Percentiles rank a stretch among this genome's conserved stretches.
Conservation (phyloP, 106 monocot species). For the Chionographis japonica region DNA sequence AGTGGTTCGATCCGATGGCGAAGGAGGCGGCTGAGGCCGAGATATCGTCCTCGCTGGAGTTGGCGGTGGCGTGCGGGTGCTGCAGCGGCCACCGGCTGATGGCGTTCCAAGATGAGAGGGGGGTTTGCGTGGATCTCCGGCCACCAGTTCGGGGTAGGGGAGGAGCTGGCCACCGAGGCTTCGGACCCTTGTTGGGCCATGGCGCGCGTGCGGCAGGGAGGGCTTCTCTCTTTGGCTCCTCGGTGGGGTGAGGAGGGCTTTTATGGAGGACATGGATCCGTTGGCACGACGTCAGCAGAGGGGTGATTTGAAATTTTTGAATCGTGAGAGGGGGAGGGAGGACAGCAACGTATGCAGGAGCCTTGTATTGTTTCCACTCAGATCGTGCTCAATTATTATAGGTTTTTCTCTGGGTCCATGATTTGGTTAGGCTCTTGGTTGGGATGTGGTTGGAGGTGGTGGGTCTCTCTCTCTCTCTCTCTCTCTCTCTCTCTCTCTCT, state of each 20-base stretch:
- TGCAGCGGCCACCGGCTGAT: constrained; percentile 33
- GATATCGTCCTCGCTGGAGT: constrained; percentile 44
- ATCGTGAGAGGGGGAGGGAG: not conserved
- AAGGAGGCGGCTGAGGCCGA: constrained; percentile 47
- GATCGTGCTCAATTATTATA: constrained; percentile 39
- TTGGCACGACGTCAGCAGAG: constrained; percentile 17
- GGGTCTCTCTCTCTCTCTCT: not conserved
- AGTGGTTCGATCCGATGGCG: constrained; percentile 38
- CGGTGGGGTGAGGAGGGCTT: constrained; percentile 3
- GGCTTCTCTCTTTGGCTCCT: not conserved
- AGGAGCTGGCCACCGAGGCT: constrained; percentile 56
- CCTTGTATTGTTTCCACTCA: constrained; percentile 40
- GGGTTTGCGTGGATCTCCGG: constrained; percentile 37
- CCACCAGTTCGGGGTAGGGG: constrained; percentile 38
- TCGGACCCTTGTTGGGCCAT: constrained; percentile 80
- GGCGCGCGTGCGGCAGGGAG: not conserved
- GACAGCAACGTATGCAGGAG: constrained; percentile 22
- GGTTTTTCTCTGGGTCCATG: not conserved
- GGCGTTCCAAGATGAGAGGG: constrained; percentile 32
- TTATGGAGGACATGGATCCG: constrained; percentile 10
- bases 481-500: not conserved
- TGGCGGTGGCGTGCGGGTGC: constrained; percentile 25
- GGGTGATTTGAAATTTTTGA: not conserved
- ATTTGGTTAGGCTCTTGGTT: too few species aligned
- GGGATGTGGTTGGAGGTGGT: too few species aligned